Percentiles rank a stretch among this genome's conserved stretches.
Evolutionary conservation across 2,329 filamentous ascomycete species (phyloP).

Genomic region (Claviceps spartinae): DNA sequence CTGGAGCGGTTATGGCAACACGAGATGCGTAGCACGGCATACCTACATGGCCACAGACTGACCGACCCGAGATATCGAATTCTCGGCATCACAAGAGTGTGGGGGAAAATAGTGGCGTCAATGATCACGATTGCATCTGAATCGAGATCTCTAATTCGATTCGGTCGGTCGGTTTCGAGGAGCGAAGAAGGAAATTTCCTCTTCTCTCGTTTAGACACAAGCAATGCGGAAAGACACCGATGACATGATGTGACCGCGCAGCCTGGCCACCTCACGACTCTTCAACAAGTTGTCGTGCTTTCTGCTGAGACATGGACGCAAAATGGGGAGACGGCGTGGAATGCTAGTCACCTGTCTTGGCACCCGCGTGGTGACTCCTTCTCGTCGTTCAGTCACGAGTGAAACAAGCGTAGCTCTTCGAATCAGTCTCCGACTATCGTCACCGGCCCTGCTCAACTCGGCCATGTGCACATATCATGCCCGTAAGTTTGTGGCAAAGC

Average conservation of each 20-base stretch:
- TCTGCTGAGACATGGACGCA: neutral
- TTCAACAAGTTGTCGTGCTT: neutral
- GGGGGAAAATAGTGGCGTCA: neutral
- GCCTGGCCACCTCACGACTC: neutral
- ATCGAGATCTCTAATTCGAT: neutral
- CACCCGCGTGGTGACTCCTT: neutral
- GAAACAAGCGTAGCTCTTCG: neutral
- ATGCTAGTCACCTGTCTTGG: neutral
- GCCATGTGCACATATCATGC: neutral
- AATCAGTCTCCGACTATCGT: neutral
- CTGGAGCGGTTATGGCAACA: conserved; percentile 1
- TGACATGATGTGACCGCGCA: neutral
- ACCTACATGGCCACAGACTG: neutral
- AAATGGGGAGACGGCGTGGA: neutral
- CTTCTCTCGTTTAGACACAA: no score
- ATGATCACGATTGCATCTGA: neutral
- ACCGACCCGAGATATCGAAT: neutral
- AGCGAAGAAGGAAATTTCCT: neutral
- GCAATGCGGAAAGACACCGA: neutral
- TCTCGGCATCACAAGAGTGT: neutral
- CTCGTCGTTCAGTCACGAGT: neutral
- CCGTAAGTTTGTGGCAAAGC: no score
- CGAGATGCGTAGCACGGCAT: conserved; percentile 1
- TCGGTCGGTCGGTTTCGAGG: neutral
- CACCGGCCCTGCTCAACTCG: neutral